A percentile compares a stretch with the other conserved stretches of the same genome.
Conservation (phyloP, 495 filamentous ascomycete genomes). For the Aspergillus cristatus region DNA sequence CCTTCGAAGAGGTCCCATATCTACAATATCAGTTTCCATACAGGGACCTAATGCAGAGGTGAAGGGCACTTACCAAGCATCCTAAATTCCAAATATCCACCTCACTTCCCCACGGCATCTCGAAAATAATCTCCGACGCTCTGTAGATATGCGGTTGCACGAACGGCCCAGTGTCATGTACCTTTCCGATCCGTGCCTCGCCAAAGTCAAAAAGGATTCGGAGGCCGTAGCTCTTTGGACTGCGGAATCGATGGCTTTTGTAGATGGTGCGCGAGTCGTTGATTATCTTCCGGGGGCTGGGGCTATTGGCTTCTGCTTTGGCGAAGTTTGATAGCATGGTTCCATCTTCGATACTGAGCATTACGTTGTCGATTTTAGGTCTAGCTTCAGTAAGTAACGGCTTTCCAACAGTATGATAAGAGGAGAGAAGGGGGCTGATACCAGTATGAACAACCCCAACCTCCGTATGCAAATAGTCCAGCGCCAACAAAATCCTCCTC, state of each 20-base stretch:
- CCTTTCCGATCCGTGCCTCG: conserved; percentile 19
- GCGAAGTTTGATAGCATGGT: conserved; percentile 22
- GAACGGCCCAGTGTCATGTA: conserved; percentile 16
- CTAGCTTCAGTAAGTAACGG: conserved; percentile 11
- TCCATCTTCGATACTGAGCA: conserved; percentile 19
- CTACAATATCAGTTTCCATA: conserved; percentile 15
- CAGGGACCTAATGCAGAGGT: conserved; percentile 1
- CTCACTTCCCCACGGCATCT: conserved; percentile 29
- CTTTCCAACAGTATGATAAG: background rate
- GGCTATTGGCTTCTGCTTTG: conserved; percentile 13
- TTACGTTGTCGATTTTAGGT: conserved; percentile 22
- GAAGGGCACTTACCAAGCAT: conserved; percentile 25
- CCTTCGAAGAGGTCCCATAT: conserved; percentile 42
- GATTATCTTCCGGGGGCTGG: conserved; percentile 18
- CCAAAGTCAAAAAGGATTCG: conserved; percentile 26
- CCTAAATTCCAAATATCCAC: conserved; percentile 37
- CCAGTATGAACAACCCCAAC: conserved; percentile 37
- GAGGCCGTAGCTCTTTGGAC: conserved; percentile 12
- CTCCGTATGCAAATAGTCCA: conserved; percentile 35
- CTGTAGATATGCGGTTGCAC: conserved; percentile 33
- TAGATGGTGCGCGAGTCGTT: conserved; percentile 18
- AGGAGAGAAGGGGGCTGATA: conserved; percentile 9
- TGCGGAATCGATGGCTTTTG: conserved; percentile 13
- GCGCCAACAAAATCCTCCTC: conserved; percentile 22
- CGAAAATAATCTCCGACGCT: conserved; percentile 35